These are phyloP conservation scores for Leucocoprinus leucothites DNA, from an alignment of 768 basidiomycete genomes.

Conservation along the genomic window DNA sequence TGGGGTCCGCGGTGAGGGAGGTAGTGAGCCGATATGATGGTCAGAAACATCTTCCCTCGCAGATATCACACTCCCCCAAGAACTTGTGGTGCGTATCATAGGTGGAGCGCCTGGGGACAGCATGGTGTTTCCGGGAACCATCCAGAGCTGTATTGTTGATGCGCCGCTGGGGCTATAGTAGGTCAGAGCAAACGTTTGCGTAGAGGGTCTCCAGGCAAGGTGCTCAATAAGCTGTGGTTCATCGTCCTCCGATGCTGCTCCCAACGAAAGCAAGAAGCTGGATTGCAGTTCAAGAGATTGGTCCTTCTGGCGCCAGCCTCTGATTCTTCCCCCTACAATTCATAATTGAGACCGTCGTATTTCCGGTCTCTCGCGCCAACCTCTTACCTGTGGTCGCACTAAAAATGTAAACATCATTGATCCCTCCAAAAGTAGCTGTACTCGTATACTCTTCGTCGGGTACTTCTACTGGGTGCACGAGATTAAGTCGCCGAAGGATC, in stretches of 20 bases:
- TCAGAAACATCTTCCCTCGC: background rate
- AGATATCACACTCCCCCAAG: background rate
- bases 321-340: background rate
- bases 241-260: background rate
- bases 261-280: background rate
- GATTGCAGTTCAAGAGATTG: background rate
- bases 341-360: background rate
- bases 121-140: background rate
- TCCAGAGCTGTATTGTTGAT: slow-evolving; percentile 5
- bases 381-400: background rate
- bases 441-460: background rate
- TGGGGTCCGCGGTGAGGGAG: background rate
- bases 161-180: background rate
- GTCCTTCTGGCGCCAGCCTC: background rate
- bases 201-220: slow-evolving; percentile 2
- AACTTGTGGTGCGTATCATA: background rate
- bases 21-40: background rate
- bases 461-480: background rate
- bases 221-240: background rate
- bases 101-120: background rate
- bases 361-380: background rate
- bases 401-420: background rate
- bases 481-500: background rate
- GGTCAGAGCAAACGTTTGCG: slow-evolving; percentile 1
- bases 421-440: background rate